A percentile compares a stretch with the other conserved stretches of the same genome.
phyloP scores from a whole-genome alignment of 2,329 filamentous ascomycete genomes.

The Stemphylium beticola region DNA sequence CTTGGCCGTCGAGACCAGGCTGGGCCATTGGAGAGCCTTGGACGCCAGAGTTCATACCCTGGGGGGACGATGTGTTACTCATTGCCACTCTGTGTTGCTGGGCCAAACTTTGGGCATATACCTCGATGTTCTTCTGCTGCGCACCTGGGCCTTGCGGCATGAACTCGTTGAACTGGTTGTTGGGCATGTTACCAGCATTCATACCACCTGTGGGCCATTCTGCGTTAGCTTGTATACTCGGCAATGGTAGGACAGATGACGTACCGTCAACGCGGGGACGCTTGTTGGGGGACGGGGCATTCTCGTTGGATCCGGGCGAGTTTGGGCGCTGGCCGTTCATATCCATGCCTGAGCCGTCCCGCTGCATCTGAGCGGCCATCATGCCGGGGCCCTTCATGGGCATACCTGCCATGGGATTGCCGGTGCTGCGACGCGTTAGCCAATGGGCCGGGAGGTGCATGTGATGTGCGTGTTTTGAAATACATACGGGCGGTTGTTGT shows the following conservation, averaged over 20 bases:
- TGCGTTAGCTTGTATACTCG: conserved; percentile 57
- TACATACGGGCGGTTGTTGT: conserved; percentile 77
- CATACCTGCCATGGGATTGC: conserved; percentile 67
- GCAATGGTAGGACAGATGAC: conserved; percentile 58
- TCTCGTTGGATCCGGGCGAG: conserved; percentile 83
- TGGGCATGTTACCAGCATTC: conserved; percentile 74
- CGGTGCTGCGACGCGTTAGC: conserved; percentile 30
- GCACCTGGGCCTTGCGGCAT: conserved; percentile 60
- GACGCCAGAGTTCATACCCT: conserved; percentile 72
- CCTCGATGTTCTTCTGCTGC: conserved; percentile 84
- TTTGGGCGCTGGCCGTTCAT: conserved; percentile 77
- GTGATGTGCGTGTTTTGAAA: background rate
- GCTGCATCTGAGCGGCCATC: conserved; percentile 79
- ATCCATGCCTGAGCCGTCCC: conserved; percentile 86
- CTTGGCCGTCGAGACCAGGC: conserved; percentile 52
- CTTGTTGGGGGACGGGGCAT: conserved; percentile 91
- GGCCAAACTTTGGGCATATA: conserved; percentile 84
- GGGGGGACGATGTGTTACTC: conserved; percentile 80
- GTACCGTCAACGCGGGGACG: conserved; percentile 79
- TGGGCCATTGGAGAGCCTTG: conserved; percentile 86
- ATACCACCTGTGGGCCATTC: conserved; percentile 73
- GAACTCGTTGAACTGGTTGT: conserved; percentile 75
- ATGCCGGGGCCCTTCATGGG: conserved; percentile 60
- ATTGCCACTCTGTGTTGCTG: conserved; percentile 82
- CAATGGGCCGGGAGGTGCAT: background rate